Base-by-base conservation (phyloP, 1,284 basidiomycete species). In the Ceratobasidium sp. region DNA sequence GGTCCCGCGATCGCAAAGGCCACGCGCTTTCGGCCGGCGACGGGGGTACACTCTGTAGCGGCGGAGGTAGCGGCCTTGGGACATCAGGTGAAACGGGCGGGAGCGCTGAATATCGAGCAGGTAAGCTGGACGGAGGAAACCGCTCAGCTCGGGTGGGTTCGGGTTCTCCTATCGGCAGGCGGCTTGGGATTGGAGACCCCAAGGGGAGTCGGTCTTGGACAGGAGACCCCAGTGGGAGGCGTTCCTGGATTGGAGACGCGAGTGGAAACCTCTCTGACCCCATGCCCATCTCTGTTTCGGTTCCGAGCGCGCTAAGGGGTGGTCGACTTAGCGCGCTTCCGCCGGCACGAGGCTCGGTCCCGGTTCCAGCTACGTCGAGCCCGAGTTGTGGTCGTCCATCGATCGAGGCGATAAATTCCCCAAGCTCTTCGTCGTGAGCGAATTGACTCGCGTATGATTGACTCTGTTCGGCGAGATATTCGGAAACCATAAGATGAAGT, bases 21-120 rank as follows among this genome's bases (percentile, higher is more conserved):
- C 52, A 76, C 18, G 74, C 62, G 54, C 74, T 67, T n/a, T 76
- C 74, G 5, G 74, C 74, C 7, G 74, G 74, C n/a, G 74, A 76
- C 7, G 74, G 74, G 3, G 74, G 74, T 2, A 76, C 23, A 38
- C 74, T 76, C 35, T 76, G 62, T 35, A 76, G 27, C 12, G 74
- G 23, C 18, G 55, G 64, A 16, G 74, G 74, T 2, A 76, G 33
- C 64, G 52, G 50, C 10, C 74, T 1, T 14, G 74, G 74, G 5
- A 23, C 30, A 23, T 76, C 74, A 20, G 74, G 74, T 4, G 74
- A 67, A 18, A 76, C 48, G 4, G 38, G 48, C 7, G 74, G 74
- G 33, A 76, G 71, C 1, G 23, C 60, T 27, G 71, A 54, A 46
- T 65, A 67, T 18, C 62, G 48, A 23, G 74, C 35, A 1, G 74